These are phyloP conservation scores for Euphorbia corollata DNA, from an alignment of 441 rosid genomes.

Conservation along the genomic window DNA sequence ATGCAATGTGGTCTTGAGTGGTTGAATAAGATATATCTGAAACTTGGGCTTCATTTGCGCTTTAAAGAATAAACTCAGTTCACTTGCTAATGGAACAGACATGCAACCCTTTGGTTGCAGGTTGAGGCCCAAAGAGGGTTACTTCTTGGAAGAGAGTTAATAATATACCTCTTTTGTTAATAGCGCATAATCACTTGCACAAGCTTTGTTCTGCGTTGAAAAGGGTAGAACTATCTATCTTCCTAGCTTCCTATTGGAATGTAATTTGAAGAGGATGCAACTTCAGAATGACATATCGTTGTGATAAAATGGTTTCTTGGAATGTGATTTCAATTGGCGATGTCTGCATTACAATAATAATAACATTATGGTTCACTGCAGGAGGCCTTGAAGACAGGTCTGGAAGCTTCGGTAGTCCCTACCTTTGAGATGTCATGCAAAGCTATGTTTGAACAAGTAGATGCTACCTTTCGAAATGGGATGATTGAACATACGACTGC, in stretches of 20 bases:
- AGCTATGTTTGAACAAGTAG: constrained; percentile 70
- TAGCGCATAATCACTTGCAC: constrained; percentile 2
- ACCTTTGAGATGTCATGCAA: constrained; percentile 76
- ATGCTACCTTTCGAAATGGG: constrained; percentile 56
- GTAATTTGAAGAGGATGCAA: neutral
- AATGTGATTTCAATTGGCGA: neutral
- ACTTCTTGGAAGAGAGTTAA: too few species aligned
- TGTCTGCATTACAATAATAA: neutral
- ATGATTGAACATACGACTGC: constrained; percentile 46
- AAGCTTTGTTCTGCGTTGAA: neutral
- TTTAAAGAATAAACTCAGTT: neutral
- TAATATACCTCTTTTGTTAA: too few species aligned
- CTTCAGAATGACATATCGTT: constrained; percentile 2
- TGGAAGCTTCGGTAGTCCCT: constrained; percentile 65
- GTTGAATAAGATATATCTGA: neutral
- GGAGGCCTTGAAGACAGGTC: constrained; percentile 56
- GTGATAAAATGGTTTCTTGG: neutral
- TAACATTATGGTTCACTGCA: constrained; percentile 17
- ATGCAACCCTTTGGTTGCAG: neutral
- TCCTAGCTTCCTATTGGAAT: neutral
- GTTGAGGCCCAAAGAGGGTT: constrained; percentile 1
- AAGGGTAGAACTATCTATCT: neutral
- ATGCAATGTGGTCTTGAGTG: neutral
- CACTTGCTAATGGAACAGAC: too few species aligned
- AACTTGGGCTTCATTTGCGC: neutral